These are phyloP conservation scores for Venturia effusa DNA, from an alignment of 2,329 filamentous ascomycete genomes.

Conservation along the genomic window DNA sequence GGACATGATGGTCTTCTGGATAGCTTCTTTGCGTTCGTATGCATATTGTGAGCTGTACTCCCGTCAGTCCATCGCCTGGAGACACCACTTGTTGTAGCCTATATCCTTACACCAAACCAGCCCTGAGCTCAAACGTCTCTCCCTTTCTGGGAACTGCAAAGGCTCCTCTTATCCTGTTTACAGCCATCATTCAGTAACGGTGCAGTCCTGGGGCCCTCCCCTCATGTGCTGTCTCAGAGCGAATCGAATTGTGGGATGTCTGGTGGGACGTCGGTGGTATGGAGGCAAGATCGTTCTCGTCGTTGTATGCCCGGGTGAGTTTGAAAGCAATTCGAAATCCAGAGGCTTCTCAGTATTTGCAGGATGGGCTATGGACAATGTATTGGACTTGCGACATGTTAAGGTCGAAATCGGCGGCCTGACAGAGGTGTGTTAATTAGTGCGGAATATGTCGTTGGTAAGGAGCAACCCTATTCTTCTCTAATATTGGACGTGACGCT, in stretches of 20 bases:
- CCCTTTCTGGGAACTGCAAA: conserved; percentile 91
- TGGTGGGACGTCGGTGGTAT: neutral
- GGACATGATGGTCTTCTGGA: conserved; percentile 99
- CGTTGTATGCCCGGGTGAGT: neutral
- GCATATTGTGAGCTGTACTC: conserved; percentile 81
- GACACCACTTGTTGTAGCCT: neutral
- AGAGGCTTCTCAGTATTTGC: too few species aligned
- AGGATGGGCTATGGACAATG: neutral
- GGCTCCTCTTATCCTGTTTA: conserved; percentile 89
- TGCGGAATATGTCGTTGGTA: neutral
- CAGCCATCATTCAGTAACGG: conserved; percentile 57
- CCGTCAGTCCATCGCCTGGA: conserved; percentile 18
- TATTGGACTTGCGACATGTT: neutral
- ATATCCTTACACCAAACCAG: conserved; percentile 61
- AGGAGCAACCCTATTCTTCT: neutral
- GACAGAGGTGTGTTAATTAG: neutral
- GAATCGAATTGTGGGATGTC: conserved; percentile 5
- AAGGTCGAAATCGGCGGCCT: neutral
- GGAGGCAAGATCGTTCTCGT: neutral
- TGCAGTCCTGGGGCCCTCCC: neutral
- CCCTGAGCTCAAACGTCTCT: conserved; percentile 94
- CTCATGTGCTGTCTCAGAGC: neutral
- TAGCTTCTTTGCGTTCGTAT: conserved; percentile 95
- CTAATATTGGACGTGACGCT: neutral
- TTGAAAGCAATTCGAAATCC: neutral